phyloP scores from a whole-genome alignment of 495 filamentous ascomycete genomes.

The Daldinia caldariorum region DNA sequence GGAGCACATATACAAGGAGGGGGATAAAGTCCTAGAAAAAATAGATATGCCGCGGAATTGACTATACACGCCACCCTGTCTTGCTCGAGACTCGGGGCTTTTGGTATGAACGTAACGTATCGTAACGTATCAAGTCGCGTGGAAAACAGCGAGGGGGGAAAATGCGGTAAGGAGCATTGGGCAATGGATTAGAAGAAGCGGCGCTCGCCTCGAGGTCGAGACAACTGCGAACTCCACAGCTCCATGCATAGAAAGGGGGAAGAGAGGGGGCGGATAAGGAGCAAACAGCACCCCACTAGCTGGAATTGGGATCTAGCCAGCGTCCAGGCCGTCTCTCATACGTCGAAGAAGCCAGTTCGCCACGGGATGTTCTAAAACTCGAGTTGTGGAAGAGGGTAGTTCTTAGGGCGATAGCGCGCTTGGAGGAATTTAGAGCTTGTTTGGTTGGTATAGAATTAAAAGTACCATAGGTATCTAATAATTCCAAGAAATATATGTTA shows the following conservation, averaged over 20 bases:
- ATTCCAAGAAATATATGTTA: not conserved
- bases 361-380: constrained; percentile 1
- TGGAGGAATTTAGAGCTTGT: not conserved
- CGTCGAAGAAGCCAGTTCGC: not conserved
- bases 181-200: no score
- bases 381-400: not conserved
- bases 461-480: not conserved
- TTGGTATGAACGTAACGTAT: not conserved
- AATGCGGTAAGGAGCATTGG: not conserved
- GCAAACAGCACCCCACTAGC: not conserved
- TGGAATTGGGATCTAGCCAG: not conserved
- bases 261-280: not conserved
- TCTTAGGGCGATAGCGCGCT: not conserved
- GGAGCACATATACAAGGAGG: no score
- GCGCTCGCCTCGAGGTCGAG: not conserved
- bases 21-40: not conserved
- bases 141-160: not conserved
- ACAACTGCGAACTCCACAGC: not conserved
- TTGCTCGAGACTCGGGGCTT: not conserved
- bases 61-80: not conserved
- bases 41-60: not conserved
- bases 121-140: not conserved
- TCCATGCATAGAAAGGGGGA: no score
- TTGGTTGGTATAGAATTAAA: not conserved
- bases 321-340: not conserved